These are phyloP conservation scores for Venturia effusa DNA, from an alignment of 2,329 filamentous ascomycete genomes.

Conservation along the genomic window DNA sequence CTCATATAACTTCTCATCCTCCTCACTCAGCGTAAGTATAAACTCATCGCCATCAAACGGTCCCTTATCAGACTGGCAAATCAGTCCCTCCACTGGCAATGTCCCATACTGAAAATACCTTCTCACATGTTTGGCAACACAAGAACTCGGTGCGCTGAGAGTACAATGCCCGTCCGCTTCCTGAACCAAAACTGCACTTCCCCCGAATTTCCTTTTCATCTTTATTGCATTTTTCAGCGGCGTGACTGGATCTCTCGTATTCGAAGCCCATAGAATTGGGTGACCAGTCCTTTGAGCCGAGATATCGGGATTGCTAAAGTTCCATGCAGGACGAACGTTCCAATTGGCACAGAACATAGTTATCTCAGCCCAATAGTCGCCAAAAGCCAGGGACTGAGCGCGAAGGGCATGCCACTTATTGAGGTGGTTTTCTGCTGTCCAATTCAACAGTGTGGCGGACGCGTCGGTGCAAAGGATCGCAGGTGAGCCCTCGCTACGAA, in stretches of 20 bases:
- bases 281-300: constrained; percentile 10
- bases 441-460: constrained; percentile 12
- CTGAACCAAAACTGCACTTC: constrained; percentile 26
- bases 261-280: constrained; percentile 22
- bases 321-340: constrained; percentile 24
- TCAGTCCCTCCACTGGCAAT: constrained; percentile 33
- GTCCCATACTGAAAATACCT: constrained; percentile 31
- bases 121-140: constrained; percentile 23
- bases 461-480: constrained; percentile 25
- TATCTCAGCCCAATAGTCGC: constrained; percentile 28
- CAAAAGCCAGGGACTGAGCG: constrained; percentile 23
- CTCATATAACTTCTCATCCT: neutral
- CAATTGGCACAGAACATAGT: constrained; percentile 29
- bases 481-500: constrained; percentile 14
- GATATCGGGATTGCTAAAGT: constrained; percentile 19
- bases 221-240: constrained; percentile 19
- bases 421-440: constrained; percentile 18
- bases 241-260: constrained; percentile 25
- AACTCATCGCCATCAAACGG: constrained; percentile 9
- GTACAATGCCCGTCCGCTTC: constrained; percentile 37
- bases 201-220: constrained; percentile 9
- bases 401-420: constrained; percentile 23
- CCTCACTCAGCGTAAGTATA: neutral
- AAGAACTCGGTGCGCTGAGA: constrained; percentile 24
- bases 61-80: constrained; percentile 24